A percentile compares a stretch with the other conserved stretches of the same genome.
Evolutionary conservation across 2,329 filamentous ascomycete genomes (phyloP).

Genomic region (Phialophora tarda): DNA sequence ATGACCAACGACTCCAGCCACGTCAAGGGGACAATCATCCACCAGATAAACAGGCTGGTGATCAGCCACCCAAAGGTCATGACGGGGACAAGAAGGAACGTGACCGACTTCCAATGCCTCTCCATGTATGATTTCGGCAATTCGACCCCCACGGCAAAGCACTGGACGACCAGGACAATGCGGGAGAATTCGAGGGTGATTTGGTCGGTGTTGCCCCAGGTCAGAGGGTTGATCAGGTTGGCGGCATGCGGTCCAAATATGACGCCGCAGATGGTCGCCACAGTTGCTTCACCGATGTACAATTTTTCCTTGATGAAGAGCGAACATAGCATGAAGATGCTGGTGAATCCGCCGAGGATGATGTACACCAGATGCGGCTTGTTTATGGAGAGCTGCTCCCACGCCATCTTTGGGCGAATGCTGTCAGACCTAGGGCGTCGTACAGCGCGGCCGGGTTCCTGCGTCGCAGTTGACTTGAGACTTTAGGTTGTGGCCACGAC

Average conservation of each 20-base stretch:
- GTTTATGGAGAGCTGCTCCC: constrained; percentile 70
- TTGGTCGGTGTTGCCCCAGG: constrained; percentile 70
- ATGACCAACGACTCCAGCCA: constrained; percentile 90
- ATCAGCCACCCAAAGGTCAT: constrained; percentile 90
- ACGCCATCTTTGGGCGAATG: constrained; percentile 50
- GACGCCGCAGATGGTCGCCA: constrained; percentile 74
- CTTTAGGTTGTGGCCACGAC: constrained; percentile 16
- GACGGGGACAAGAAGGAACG: constrained; percentile 85
- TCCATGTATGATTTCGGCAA: constrained; percentile 86
- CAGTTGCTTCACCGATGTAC: constrained; percentile 98
- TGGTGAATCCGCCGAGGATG: constrained; percentile 96
- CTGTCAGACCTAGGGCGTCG: constrained; percentile 6
- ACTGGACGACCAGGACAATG: constrained; percentile 73
- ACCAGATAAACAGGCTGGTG: constrained; percentile 93
- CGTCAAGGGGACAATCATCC: constrained; percentile 75
- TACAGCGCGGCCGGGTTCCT: neutral
- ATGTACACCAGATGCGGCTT: constrained; percentile 97
- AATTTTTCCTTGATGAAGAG: constrained; percentile 97
- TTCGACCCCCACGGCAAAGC: constrained; percentile 74
- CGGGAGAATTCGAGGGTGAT: constrained; percentile 74
- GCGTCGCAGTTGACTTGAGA: neutral
- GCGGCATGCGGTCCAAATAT: constrained; percentile 73
- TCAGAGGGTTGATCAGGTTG: constrained; percentile 64
- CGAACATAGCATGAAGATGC: constrained; percentile 97
- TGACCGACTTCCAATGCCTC: constrained; percentile 91